Evolutionary conservation across 2,329 filamentous ascomycete genomes (phyloP).

Genomic region (Diaporthe sp.): DNA sequence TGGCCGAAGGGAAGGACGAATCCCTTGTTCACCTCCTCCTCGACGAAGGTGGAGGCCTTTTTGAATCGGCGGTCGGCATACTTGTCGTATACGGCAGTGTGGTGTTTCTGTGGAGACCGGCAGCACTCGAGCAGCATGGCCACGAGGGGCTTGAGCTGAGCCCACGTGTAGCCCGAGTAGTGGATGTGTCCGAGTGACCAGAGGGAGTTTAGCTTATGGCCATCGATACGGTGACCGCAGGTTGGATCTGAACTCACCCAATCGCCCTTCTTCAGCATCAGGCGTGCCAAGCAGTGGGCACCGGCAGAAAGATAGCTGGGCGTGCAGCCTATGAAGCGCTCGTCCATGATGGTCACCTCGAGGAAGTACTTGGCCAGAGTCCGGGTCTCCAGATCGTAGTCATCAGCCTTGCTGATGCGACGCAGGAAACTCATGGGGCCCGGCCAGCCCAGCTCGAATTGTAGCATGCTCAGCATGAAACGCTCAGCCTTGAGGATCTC

Average conservation of each 20-base stretch:
- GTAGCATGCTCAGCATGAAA: constrained; percentile 97
- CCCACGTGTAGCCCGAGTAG: constrained; percentile 93
- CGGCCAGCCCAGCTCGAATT: constrained; percentile 97
- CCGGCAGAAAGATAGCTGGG: constrained; percentile 93
- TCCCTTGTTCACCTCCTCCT: constrained; percentile 77
- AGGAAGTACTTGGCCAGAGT: constrained; percentile 98
- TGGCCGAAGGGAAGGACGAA: constrained; percentile 65
- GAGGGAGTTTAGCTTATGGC: constrained; percentile 42
- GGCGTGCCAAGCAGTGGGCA: constrained; percentile 89
- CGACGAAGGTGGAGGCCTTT: constrained; percentile 84
- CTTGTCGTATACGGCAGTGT: constrained; percentile 90
- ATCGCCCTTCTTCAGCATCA: constrained; percentile 90
- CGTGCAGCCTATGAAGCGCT: constrained; percentile 92
- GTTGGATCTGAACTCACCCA: constrained; percentile 77
- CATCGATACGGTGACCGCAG: constrained; percentile 13
- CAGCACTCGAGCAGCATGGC: constrained; percentile 89
- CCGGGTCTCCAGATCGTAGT: constrained; percentile 95
- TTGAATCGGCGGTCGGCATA: constrained; percentile 92
- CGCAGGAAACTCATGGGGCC: constrained; percentile 98
- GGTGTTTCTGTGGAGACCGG: constrained; percentile 83
- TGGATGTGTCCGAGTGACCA: constrained; percentile 87
- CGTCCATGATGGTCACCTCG: constrained; percentile 97
- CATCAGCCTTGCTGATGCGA: constrained; percentile 97
- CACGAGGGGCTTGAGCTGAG: constrained; percentile 84
- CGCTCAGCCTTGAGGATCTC: constrained; percentile 98